A percentile compares a stretch with the other conserved stretches of the same genome.
Conservation (phyloP, 306 rosid genomes). For the Castanea sativa region DNA sequence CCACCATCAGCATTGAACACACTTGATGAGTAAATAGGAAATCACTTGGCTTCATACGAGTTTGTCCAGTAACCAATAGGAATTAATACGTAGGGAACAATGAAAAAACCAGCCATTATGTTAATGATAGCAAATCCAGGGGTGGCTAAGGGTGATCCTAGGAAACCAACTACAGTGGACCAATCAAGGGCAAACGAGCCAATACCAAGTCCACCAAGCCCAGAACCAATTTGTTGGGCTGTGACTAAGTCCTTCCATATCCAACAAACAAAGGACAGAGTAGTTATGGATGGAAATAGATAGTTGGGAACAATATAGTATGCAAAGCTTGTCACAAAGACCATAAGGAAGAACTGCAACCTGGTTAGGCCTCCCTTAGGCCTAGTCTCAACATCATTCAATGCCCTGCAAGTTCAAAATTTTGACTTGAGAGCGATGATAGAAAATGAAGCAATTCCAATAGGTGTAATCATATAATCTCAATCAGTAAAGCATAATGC, state of each 20-base stretch:
- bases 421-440: neutral
- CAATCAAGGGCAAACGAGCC: slow-evolving; percentile 78
- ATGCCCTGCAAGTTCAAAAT: slow-evolving; percentile 51
- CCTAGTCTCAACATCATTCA: slow-evolving; percentile 74
- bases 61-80: slow-evolving; percentile 77
- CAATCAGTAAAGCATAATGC: neutral
- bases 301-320: slow-evolving; percentile 74
- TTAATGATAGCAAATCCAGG: slow-evolving; percentile 74
- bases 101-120: slow-evolving; percentile 43
- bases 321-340: slow-evolving; percentile 58
- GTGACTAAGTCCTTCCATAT: slow-evolving; percentile 69
- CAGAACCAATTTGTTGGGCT: slow-evolving; percentile 92
- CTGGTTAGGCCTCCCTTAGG: slow-evolving; percentile 61
- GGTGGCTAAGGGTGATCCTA: slow-evolving; percentile 66
- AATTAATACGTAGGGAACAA: slow-evolving; percentile 39
- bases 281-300: slow-evolving; percentile 57
- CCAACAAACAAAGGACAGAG: slow-evolving; percentile 60
- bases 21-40: slow-evolving; percentile 60
- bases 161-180: slow-evolving; percentile 71
- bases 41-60: slow-evolving; percentile 60
- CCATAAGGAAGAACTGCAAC: slow-evolving; percentile 68
- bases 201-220: slow-evolving; percentile 65
- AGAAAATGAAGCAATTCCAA: neutral
- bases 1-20: slow-evolving; percentile 61
- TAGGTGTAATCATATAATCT: no score